phyloP scores from a whole-genome alignment of 140 eudicot genomes.

The Oenanthe javanica region DNA sequence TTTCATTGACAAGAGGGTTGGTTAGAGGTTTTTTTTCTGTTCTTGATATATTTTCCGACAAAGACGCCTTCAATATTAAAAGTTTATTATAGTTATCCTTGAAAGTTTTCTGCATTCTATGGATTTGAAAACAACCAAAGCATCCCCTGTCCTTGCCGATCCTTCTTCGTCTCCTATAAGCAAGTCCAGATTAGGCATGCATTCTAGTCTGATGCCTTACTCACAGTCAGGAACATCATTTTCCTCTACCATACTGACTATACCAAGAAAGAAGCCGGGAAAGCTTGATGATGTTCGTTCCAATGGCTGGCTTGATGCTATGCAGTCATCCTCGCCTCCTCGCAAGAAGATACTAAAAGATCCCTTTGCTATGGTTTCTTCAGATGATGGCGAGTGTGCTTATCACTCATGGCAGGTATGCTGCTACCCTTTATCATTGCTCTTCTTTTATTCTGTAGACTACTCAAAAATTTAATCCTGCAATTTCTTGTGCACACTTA shows the following conservation, averaged over 20 bases:
- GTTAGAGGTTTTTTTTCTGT: constrained; percentile 26
- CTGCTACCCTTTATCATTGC: neutral
- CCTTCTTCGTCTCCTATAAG: constrained; percentile 43
- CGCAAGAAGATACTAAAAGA: constrained; percentile 58
- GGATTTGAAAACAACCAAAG: constrained; percentile 59
- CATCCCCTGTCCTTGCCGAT: constrained; percentile 72
- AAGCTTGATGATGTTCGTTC: constrained; percentile 72
- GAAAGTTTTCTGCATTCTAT: constrained; percentile 24
- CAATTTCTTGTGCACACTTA: neutral
- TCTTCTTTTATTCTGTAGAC: neutral
- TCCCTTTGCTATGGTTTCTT: constrained; percentile 38
- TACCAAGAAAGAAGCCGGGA: constrained; percentile 68
- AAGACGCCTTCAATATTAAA: constrained; percentile 12
- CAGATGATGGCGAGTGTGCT: constrained; percentile 58
- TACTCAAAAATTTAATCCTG: neutral
- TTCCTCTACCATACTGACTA: constrained; percentile 31
- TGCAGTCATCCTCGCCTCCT: constrained; percentile 90
- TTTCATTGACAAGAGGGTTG: constrained; percentile 86
- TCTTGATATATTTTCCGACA: neutral
- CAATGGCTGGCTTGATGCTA: constrained; percentile 86
- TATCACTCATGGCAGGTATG: constrained; percentile 80
- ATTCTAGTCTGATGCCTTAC: constrained; percentile 39
- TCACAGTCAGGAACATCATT: constrained; percentile 61
- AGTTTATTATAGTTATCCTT: neutral
- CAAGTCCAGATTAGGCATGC: constrained; percentile 64